Base-by-base conservation (phyloP, 2,329 filamentous ascomycete genomes). In the Rosellinia necatrix region DNA sequence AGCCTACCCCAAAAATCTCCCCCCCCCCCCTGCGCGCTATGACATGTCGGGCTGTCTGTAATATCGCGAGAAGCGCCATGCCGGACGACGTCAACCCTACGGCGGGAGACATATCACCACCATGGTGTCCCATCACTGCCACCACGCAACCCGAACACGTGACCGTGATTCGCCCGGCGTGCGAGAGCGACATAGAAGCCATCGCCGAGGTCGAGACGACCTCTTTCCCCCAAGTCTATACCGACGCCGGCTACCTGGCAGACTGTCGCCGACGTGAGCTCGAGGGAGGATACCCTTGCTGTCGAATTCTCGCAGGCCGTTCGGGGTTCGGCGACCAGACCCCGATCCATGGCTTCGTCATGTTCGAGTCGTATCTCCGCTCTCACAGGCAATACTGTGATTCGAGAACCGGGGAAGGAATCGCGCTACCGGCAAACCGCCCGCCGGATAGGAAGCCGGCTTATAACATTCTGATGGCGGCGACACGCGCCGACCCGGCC, bases 141-240 rank as follows among this genome's bases (percentile, higher is more conserved):
- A 42, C 24, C 19, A 40, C 37, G 25, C 19, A 3, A n/a, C 19
- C 38, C 12, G 40, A 30, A 12, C 9, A 42, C 27, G 34, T 15
- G 7, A 53, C 24, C 35, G 40, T 55, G 32, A 58, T 60, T 32
- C 50, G 58, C 6, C 50, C 48, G n/a, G 58, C 55, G 10, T 38
- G 42, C 42, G 27, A 58, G 27, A 38, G 29, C 22, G 54, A 60
- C 22, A 49, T 42, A 10, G 32, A 55, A 47, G 59, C 59, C 9
- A 61, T 61, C 22, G 49, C 59, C 19, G 51, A 53, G 30, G 52
- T 61, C 10, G 51, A 61, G 21, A 50, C 30, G 17, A 44, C 15
- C 22, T 61, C 59, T 15, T 61, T 61, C 30, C 59, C 56, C 4
- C 49, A 59, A 2, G 44, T 61, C 7, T 61, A 61, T n/a, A 35